These are phyloP conservation scores for Hypoxylon intermedium DNA, from an alignment of 495 filamentous ascomycete genomes.

Conservation along the genomic window DNA sequence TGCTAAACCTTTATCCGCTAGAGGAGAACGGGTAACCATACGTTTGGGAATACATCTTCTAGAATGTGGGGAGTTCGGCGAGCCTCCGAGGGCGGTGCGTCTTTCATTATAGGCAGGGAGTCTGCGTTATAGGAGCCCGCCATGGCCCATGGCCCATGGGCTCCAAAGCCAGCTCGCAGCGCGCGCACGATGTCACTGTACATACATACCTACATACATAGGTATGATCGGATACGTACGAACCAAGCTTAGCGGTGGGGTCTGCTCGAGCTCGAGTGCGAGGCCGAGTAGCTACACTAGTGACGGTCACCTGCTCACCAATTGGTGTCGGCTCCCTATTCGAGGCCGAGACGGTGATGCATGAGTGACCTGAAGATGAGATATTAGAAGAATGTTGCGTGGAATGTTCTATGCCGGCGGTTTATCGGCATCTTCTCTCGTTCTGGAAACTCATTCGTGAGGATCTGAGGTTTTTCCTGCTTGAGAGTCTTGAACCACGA, in stretches of 20 bases:
- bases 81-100: conserved; percentile 32
- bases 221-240: conserved; percentile 12
- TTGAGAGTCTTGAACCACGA: conserved; percentile 29
- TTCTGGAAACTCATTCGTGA: conserved; percentile 34
- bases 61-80: conserved; percentile 40
- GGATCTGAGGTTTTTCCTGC: conserved; percentile 29
- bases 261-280: background rate
- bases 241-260: conserved; percentile 7
- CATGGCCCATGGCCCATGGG: conserved; percentile 23
- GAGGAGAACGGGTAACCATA: conserved; percentile 41
- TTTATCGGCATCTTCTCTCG: conserved; percentile 32
- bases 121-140: conserved; percentile 24
- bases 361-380: background rate
- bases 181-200: conserved; percentile 34
- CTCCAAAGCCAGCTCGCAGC: conserved; percentile 24
- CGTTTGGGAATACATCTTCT: conserved; percentile 38
- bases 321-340: background rate
- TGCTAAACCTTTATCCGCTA: conserved; percentile 43
- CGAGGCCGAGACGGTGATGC: background rate
- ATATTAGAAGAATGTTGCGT: conserved; percentile 9
- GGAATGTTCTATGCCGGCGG: conserved; percentile 29
- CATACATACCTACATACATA: conserved; percentile 3
- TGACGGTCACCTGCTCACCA: background rate
- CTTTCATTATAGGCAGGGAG: conserved; percentile 32
- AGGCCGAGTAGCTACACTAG: background rate